Evolutionary conservation across 208 protist genomes (phyloP), one percentile per base, ranked within the genome.

Genomic region (Strigomonas culicis): DNA sequence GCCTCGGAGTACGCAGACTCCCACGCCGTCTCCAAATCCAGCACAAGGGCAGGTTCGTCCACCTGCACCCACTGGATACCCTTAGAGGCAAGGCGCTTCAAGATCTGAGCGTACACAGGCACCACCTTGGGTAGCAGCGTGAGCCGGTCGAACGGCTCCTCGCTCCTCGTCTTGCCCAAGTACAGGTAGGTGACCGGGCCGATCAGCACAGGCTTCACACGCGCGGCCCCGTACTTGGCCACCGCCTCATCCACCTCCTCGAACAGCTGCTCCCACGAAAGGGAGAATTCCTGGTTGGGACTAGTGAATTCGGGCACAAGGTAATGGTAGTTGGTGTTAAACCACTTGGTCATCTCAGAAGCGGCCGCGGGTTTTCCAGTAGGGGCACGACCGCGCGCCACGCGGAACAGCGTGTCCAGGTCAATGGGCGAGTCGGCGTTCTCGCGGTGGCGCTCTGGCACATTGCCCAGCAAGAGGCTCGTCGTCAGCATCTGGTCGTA

Each of bases 261-360:
- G 31, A 86, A 72, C 4, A 80, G 63, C 68, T 88, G 70, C 22
- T 19, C 56, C 82, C 75, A 84, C 15, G 67, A 68, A 30, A 84
- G 63, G 27, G 10, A 7, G 27, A 77, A 84, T 36, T 43, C 52
- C 66, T 76, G 77, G 27, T 59, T 69, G 7, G 66, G 58, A 44
- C 63, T 69, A 21, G 69, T 73, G 59, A 97, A 90, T 70, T 97
- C 93, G 34, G 93, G 93, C 41, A 95, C 90, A 50, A 96, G 93
- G 74, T 94, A 95, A 63, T 97, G 93, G 63, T 97, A 97, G 77
- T 97, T 97, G 30, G 90, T 95, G 66, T 97, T 93, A 68, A 97
- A 96, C 88, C 89, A 97, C 65, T 97, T 97, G 39, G 82, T 95
- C 93, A 97, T 97, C 63, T 97, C 88, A 6, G 82, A 52, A 0